Evolutionary conservation across 176 grass and related monocot genomes (phyloP).

Genomic region (Avena insularis): DNA sequence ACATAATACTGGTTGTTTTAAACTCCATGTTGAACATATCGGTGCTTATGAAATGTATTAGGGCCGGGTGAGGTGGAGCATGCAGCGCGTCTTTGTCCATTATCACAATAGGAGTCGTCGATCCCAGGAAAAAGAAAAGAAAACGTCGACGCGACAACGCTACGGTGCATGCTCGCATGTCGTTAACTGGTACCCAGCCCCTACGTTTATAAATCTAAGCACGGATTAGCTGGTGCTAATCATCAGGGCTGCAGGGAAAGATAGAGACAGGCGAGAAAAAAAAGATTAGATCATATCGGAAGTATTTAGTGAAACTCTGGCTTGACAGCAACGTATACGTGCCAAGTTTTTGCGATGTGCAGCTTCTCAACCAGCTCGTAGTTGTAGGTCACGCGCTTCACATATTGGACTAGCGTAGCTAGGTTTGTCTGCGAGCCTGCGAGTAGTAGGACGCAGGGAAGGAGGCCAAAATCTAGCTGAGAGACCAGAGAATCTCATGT

Average conservation of each 20-base stretch:
- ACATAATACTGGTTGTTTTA: neutral
- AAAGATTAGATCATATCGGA: neutral
- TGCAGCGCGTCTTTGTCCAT: no score
- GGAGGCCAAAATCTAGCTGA: neutral
- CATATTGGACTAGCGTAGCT: neutral
- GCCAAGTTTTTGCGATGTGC: neutral
- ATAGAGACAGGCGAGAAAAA: neutral
- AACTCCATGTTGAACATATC: slow-evolving; percentile 26
- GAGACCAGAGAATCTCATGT: neutral
- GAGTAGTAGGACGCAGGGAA: no score
- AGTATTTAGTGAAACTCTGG: slow-evolving; percentile 17
- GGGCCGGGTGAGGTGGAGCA: neutral
- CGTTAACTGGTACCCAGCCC: neutral
- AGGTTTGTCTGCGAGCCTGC: no score
- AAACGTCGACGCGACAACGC: neutral
- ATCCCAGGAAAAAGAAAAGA: neutral
- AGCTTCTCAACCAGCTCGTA: neutral
- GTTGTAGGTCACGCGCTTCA: neutral
- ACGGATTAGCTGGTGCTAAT: slow-evolving; percentile 34
- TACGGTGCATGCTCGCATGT: slow-evolving; percentile 35
- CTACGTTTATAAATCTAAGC: neutral
- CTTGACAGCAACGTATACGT: slow-evolving; percentile 36
- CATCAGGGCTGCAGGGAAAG: neutral
- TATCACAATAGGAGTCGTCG: neutral
- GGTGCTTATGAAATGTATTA: slow-evolving; percentile 41